phyloP scores from a whole-genome alignment of 768 basidiomycete species.

The Leucocoprinus birnbaumii region DNA sequence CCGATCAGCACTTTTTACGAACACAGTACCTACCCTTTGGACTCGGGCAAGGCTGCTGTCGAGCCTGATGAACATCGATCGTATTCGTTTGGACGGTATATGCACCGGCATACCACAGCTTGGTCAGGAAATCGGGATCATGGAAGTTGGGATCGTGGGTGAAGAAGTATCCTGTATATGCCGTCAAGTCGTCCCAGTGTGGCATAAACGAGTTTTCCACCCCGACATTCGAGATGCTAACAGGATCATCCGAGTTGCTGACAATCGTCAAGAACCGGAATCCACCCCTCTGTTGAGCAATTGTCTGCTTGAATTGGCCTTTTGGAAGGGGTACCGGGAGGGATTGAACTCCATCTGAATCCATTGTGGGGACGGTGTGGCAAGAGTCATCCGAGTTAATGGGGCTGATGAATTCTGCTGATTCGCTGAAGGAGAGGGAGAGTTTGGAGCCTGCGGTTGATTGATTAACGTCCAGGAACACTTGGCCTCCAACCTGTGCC shows the following conservation, averaged over 20 bases:
- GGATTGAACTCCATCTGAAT: slow-evolving; percentile 32
- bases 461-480: slow-evolving; percentile 26
- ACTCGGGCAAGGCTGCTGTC: slow-evolving; percentile 28
- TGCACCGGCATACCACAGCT: slow-evolving; percentile 53
- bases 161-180: slow-evolving; percentile 48
- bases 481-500: slow-evolving; percentile 28
- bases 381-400: slow-evolving; percentile 40
- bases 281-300: slow-evolving; percentile 39
- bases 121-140: slow-evolving; percentile 44
- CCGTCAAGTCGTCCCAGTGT: slow-evolving; percentile 39
- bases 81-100: slow-evolving; percentile 54
- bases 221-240: slow-evolving; percentile 41
- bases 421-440: slow-evolving; percentile 50
- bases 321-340: slow-evolving; percentile 25
- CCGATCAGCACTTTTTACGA: not conserved
- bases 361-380: slow-evolving; percentile 17
- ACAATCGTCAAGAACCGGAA: slow-evolving; percentile 46
- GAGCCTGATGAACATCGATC: slow-evolving; percentile 32
- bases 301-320: slow-evolving; percentile 32
- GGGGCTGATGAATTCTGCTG: slow-evolving; percentile 43
- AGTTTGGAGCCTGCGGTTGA: slow-evolving; percentile 28
- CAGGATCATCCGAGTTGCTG: slow-evolving; percentile 29
- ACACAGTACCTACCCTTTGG: slow-evolving; percentile 14
- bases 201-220: slow-evolving; percentile 46
- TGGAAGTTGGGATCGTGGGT: slow-evolving; percentile 37